A percentile compares a stretch with the other conserved stretches of the same genome.
phyloP scores from a whole-genome alignment of 805 yeast species.

The Pichia nanzhaoensis region DNA sequence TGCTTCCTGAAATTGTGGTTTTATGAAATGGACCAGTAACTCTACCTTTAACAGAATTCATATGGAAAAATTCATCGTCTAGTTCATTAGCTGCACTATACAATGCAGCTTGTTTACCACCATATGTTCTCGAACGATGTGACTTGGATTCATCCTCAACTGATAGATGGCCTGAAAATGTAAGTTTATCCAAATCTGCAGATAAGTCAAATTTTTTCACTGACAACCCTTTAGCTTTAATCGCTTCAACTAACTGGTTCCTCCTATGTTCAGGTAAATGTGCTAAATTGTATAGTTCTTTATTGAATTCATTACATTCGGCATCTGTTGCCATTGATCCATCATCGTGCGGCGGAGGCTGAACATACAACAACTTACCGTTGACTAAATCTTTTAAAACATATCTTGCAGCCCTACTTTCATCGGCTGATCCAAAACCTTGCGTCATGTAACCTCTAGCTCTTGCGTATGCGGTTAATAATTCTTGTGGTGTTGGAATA shows the following conservation, averaged over 20 bases:
- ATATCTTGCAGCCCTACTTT: constrained; percentile 87
- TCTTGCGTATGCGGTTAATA: constrained; percentile 86
- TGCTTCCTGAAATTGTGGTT: constrained; percentile 43
- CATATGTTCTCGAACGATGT: constrained; percentile 44
- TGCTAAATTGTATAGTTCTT: constrained; percentile 60
- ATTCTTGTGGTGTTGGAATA: constrained; percentile 80
- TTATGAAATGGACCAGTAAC: constrained; percentile 71
- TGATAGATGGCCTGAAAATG: constrained; percentile 73
- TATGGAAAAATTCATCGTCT: constrained; percentile 78
- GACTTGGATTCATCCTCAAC: constrained; percentile 40
- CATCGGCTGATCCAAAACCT: constrained; percentile 95
- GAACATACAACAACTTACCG: constrained; percentile 78
- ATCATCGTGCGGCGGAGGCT: constrained; percentile 79
- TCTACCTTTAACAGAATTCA: constrained; percentile 58
- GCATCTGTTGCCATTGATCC: constrained; percentile 46
- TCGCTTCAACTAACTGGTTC: constrained; percentile 62
- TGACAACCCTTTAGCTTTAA: constrained; percentile 46
- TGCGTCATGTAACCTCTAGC: constrained; percentile 98
- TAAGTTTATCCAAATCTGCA: constrained; percentile 60
- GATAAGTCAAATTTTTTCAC: constrained; percentile 55
- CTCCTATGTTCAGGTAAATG: constrained; percentile 66
- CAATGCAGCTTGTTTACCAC: constrained; percentile 78
- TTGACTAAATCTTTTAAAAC: constrained; percentile 90
- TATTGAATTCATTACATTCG: constrained; percentile 61
- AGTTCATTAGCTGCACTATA: constrained; percentile 74